Conservation (phyloP, 2,329 filamentous ascomycete genomes). For the Colletotrichum godetiae region DNA sequence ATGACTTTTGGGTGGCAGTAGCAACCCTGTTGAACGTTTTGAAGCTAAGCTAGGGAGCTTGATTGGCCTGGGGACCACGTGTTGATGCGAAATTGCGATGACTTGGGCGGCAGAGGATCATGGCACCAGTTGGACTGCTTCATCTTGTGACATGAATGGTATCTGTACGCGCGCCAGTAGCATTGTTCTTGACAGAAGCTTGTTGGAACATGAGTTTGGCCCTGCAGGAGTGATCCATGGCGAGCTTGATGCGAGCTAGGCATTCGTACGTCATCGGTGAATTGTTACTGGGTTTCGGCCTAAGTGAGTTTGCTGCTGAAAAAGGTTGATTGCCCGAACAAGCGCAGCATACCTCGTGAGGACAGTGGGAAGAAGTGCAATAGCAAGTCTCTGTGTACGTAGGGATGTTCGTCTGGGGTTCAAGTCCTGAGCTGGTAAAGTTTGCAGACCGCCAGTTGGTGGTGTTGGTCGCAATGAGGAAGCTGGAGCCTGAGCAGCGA, state of each 20-base stretch:
- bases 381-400: not conserved
- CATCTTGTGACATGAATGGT: conserved; percentile 25
- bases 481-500: not conserved
- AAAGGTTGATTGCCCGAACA: not conserved
- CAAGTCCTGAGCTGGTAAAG: conserved; percentile 5
- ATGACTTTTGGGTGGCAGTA: not conserved
- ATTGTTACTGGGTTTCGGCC: not conserved
- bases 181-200: conserved; percentile 10
- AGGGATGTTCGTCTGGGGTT: not conserved
- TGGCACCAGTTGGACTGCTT: conserved; percentile 15
- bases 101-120: conserved; percentile 11
- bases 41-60: not conserved
- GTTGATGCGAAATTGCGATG: not conserved
- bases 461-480: conserved; percentile 3
- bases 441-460: conserved; percentile 25
- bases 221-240: not conserved
- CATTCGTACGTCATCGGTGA: conserved; percentile 4
- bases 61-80: conserved; percentile 1
- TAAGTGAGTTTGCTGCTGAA: not conserved
- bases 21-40: not conserved
- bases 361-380: not conserved
- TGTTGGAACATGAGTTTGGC: not conserved
- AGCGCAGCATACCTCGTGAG: not conserved
- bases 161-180: conserved; percentile 11
- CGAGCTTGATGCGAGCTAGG: not conserved